These are phyloP conservation scores for Phytophthora rubi DNA, from an alignment of 352 stramenopile species.

Conservation along the genomic window DNA sequence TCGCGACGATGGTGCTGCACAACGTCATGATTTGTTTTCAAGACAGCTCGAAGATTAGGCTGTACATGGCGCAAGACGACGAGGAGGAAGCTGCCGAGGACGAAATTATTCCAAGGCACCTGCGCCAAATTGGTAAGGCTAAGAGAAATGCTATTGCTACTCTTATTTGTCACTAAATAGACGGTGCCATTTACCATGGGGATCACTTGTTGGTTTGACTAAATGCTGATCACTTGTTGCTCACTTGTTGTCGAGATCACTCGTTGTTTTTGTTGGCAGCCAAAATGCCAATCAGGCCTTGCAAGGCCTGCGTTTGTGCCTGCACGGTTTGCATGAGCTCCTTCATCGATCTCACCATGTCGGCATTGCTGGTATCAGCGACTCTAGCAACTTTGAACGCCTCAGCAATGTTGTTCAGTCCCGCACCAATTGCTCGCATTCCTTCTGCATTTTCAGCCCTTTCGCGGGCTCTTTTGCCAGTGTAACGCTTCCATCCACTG, in stretches of 20 bases:
- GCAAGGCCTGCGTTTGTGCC: conserved; percentile 3
- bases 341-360: background rate
- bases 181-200: background rate
- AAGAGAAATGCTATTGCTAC: conserved; percentile 9
- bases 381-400: conserved; percentile 3
- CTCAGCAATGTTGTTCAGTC: conserved; percentile 10
- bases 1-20: conserved; percentile 3
- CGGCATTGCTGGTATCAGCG: background rate
- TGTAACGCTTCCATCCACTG: background rate
- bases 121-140: background rate
- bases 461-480: conserved; percentile 3
- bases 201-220: too few species aligned
- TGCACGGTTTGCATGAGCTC: background rate
- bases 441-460: conserved; percentile 1
- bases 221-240: too few species aligned
- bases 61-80: background rate
- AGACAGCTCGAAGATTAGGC: background rate
- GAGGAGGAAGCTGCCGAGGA: background rate
- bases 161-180: conserved; percentile 7
- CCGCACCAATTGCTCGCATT: background rate
- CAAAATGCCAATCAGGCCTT: background rate
- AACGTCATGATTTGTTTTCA: conserved; percentile 7
- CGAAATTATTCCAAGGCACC: conserved; percentile 3
- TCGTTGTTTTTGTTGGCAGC: too few species aligned
- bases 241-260: too few species aligned